Evolutionary conservation across 2,329 filamentous ascomycete species (phyloP).

Genomic region (Podosphaera aphanis): DNA sequence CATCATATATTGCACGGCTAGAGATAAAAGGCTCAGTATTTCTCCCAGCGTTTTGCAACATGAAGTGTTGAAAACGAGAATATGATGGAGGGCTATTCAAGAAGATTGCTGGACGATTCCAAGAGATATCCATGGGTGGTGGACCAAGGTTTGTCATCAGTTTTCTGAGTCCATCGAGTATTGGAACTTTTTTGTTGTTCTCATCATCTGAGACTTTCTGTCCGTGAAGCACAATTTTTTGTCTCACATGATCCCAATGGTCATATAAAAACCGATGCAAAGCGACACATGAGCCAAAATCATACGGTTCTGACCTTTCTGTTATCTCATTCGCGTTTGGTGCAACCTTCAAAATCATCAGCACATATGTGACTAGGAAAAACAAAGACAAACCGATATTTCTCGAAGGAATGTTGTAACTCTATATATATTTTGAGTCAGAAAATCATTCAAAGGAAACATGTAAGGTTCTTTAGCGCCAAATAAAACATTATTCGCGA

Average conservation of each 20-base stretch:
- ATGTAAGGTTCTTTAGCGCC: constrained; percentile 51
- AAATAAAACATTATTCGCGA: constrained; percentile 49
- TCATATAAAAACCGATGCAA: constrained; percentile 47
- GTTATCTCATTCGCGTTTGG: constrained; percentile 23
- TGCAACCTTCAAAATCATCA: constrained; percentile 18
- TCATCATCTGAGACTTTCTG: constrained; percentile 31
- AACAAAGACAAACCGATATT: constrained; percentile 31
- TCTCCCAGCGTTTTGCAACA: constrained; percentile 44
- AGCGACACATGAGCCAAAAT: constrained; percentile 48
- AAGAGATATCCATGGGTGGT: constrained; percentile 42
- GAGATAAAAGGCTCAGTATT: constrained; percentile 41
- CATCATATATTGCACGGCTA: constrained; percentile 43
- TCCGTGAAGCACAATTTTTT: constrained; percentile 37
- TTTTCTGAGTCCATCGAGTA: constrained; percentile 34
- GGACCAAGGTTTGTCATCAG: constrained; percentile 44
- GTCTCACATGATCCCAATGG: constrained; percentile 46
- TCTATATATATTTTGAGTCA: constrained; percentile 43
- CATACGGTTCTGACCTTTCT: constrained; percentile 29
- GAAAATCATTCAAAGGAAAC: constrained; percentile 45
- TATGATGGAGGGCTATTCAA: constrained; percentile 38
- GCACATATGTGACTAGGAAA: background rate
- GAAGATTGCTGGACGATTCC: constrained; percentile 44
- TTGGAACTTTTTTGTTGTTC: constrained; percentile 27
- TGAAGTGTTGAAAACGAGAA: constrained; percentile 48
- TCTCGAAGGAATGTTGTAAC: constrained; percentile 44